These are phyloP conservation scores for Lepiota venenata DNA, from an alignment of 768 basidiomycete genomes.

Conservation along the genomic window DNA sequence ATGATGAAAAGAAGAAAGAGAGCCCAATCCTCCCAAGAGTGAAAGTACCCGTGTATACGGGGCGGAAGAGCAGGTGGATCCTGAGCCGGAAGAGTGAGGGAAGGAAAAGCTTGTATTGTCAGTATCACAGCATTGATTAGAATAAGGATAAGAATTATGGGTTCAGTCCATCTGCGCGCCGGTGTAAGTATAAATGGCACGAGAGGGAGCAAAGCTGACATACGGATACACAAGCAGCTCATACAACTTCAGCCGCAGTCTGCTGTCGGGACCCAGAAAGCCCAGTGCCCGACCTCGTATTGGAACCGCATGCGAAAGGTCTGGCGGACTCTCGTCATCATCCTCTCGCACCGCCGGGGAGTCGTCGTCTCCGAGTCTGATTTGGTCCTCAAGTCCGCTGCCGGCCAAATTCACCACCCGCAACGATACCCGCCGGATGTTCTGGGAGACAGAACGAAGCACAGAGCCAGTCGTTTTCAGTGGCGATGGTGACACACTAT, in stretches of 20 bases:
- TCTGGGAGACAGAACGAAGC: constrained; percentile 54
- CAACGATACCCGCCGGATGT: constrained; percentile 59
- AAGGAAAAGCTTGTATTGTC: constrained; percentile 71
- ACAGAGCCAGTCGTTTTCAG: constrained; percentile 59
- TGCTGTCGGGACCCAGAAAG: constrained; percentile 67
- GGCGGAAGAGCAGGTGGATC: constrained; percentile 38
- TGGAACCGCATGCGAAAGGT: constrained; percentile 41
- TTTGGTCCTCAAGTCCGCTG: constrained; percentile 54
- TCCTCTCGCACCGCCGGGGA: constrained; percentile 29
- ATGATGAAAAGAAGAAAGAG: constrained; percentile 81
- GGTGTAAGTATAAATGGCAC: neutral
- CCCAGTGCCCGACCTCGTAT: constrained; percentile 81
- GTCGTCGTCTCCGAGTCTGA: constrained; percentile 51
- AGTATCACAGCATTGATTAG: constrained; percentile 80
- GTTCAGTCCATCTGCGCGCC: constrained; percentile 75
- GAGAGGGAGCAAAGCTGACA: constrained; percentile 26
- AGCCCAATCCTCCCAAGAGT: constrained; percentile 83
- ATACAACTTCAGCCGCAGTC: constrained; percentile 60
- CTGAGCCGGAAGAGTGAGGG: constrained; percentile 50
- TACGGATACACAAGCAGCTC: constrained; percentile 70
- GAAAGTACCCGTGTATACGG: constrained; percentile 69
- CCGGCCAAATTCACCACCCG: constrained; percentile 82
- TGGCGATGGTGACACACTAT: constrained; percentile 53
- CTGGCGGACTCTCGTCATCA: constrained; percentile 35
- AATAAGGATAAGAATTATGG: constrained; percentile 77